Conservation (phyloP, 179 eudicot genomes). For the Amaranthus tricolor region DNA sequence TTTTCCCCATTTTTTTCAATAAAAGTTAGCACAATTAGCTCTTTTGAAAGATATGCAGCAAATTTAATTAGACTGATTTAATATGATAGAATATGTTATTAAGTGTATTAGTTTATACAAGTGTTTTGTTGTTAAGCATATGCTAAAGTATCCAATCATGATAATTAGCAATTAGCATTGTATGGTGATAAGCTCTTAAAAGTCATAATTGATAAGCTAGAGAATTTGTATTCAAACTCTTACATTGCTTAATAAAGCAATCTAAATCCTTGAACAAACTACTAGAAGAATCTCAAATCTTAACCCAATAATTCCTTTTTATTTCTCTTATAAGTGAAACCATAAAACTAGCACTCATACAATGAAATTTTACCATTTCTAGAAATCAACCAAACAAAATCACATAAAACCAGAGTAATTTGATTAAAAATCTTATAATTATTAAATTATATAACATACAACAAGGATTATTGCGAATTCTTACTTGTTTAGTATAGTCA, state of each 20-base stretch:
- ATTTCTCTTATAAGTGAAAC: constrained; percentile 22
- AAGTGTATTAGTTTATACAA: neutral
- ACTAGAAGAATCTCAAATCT: constrained; percentile 14
- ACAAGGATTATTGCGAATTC: no score
- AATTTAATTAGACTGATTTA: neutral
- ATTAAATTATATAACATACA: no score
- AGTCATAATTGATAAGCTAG: neutral
- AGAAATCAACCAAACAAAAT: constrained; percentile 32
- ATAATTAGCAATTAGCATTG: neutral
- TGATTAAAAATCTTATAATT: no score
- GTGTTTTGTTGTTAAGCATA: constrained; percentile 7
- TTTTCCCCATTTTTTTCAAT: no score
- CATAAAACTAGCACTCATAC: constrained; percentile 6
- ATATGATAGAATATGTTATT: neutral
- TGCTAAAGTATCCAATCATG: constrained; percentile 8
- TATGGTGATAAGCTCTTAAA: no score
- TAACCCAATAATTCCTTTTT: neutral
- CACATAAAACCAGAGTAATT: no score
- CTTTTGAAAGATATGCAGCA: no score
- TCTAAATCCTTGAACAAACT: constrained; percentile 12
- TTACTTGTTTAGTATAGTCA: no score
- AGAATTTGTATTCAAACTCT: constrained; percentile 16
- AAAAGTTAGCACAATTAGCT: no score
- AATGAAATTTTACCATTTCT: constrained; percentile 12
- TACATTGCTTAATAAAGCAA: constrained; percentile 28